Evolutionary conservation across 768 basidiomycete genomes (phyloP).

Genomic region (Xanthoconium purpureum): DNA sequence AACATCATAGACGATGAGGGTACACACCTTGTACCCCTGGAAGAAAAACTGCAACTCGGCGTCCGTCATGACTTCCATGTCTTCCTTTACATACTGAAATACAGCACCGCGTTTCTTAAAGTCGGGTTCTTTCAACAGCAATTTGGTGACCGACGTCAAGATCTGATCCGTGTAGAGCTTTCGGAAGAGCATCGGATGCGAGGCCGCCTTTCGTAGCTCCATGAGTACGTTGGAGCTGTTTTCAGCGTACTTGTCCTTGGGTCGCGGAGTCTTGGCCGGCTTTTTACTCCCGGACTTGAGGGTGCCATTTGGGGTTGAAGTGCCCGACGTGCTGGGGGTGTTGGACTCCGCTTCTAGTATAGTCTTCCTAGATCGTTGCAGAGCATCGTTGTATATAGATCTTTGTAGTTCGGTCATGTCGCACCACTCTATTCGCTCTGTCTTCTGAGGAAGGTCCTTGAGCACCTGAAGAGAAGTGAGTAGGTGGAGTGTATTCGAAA

Average conservation of each 20-base stretch:
- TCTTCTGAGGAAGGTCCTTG: conserved; percentile 89
- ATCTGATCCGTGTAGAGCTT: conserved; percentile 75
- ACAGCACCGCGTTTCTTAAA: conserved; percentile 81
- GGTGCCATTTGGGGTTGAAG: conserved; percentile 26
- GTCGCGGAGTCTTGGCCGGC: conserved; percentile 36
- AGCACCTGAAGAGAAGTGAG: conserved; percentile 57
- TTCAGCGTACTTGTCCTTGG: conserved; percentile 71
- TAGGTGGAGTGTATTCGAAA: neutral
- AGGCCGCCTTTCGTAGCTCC: conserved; percentile 95
- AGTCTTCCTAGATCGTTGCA: conserved; percentile 82
- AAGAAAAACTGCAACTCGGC: conserved; percentile 90
- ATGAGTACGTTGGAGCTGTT: conserved; percentile 93
- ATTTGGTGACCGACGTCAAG: conserved; percentile 71
- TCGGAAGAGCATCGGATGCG: conserved; percentile 95
- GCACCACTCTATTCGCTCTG: conserved; percentile 93
- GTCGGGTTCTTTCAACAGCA: conserved; percentile 86
- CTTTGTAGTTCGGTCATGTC: conserved; percentile 83
- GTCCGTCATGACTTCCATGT: conserved; percentile 98
- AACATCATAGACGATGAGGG: neutral
- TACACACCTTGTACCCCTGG: conserved; percentile 72
- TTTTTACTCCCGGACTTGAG: conserved; percentile 32
- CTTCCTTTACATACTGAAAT: conserved; percentile 88
- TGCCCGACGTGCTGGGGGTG: conserved; percentile 30
- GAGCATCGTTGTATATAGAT: conserved; percentile 79
- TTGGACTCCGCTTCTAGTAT: conserved; percentile 47